Evolutionary conservation across 495 filamentous ascomycete genomes (phyloP).

Genomic region (Hypoxylon subgilvum): DNA sequence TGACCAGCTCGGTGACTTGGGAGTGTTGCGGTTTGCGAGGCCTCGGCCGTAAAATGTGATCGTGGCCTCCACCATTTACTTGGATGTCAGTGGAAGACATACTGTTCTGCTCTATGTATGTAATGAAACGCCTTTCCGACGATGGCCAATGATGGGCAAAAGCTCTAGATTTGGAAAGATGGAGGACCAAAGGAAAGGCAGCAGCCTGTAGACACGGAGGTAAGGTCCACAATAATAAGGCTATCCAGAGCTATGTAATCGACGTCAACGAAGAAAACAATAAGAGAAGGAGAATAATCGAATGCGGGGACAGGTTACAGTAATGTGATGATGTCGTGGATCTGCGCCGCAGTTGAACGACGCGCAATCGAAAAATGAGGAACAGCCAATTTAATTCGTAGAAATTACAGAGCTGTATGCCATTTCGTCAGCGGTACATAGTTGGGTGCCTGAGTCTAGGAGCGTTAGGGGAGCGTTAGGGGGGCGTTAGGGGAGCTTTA

Average conservation of each 20-base stretch:
- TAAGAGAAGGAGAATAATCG: not conserved
- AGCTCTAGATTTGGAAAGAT: not conserved
- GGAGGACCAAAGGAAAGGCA: constrained; percentile 3
- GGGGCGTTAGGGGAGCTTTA: not conserved
- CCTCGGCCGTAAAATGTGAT: constrained; percentile 49
- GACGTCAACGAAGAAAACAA: constrained; percentile 17
- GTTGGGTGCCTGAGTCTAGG: too few species aligned
- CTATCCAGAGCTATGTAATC: constrained; percentile 3
- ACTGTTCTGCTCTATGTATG: not conserved
- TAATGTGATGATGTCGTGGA: not conserved
- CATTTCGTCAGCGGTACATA: too few species aligned
- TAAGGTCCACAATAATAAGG: constrained; percentile 18
- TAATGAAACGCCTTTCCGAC: not conserved
- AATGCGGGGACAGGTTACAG: not conserved
- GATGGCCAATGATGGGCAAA: not conserved
- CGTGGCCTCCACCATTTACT: constrained; percentile 33
- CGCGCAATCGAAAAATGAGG: constrained; percentile 19
- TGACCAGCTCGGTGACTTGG: constrained; percentile 47
- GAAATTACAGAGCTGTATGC: too few species aligned
- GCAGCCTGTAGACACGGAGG: constrained; percentile 19
- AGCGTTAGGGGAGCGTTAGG: too few species aligned
- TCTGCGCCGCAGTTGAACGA: too few species aligned
- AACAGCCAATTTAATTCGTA: constrained; percentile 6
- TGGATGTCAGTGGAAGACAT: constrained; percentile 41
- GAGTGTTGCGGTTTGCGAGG: constrained; percentile 53